Conservation (phyloP, 1,284 basidiomycete species). For the Leccinum griseonigrum region DNA sequence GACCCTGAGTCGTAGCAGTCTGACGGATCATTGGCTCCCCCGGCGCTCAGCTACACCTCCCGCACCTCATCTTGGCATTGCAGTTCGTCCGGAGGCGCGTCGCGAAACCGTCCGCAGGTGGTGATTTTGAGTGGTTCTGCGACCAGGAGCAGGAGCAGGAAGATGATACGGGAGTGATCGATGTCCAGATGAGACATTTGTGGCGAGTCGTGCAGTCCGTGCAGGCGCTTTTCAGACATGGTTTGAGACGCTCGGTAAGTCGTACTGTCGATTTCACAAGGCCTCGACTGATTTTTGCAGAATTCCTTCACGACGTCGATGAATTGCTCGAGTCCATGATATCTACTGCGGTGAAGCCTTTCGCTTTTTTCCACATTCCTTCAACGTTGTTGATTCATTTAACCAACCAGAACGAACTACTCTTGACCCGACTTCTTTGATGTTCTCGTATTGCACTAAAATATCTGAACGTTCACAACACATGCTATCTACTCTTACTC, state of each 20-base stretch:
- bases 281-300: slow-evolving; percentile 34
- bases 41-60: slow-evolving; percentile 45
- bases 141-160: slow-evolving; percentile 27
- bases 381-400: slow-evolving; percentile 9
- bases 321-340: slow-evolving; percentile 78
- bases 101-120: slow-evolving; percentile 44
- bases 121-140: slow-evolving; percentile 52
- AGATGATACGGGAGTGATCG: no score
- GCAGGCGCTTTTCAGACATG: slow-evolving; percentile 70
- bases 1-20: background rate
- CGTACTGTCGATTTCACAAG: slow-evolving; percentile 1
- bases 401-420: slow-evolving; percentile 72
- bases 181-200: slow-evolving; percentile 64
- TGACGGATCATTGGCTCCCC: slow-evolving; percentile 4
- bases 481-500: slow-evolving; percentile 81
- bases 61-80: slow-evolving; percentile 51
- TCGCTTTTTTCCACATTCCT: background rate
- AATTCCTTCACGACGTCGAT: slow-evolving; percentile 67
- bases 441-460: slow-evolving; percentile 77
- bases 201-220: slow-evolving; percentile 81
- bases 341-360: slow-evolving; percentile 60
- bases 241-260: slow-evolving; percentile 72
- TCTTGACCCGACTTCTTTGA: slow-evolving; percentile 82
- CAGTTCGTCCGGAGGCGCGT: slow-evolving; percentile 50
- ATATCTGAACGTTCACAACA: slow-evolving; percentile 76